phyloP scores from a whole-genome alignment of 2,329 filamentous ascomycete genomes.

The Cytospora piceicola region DNA sequence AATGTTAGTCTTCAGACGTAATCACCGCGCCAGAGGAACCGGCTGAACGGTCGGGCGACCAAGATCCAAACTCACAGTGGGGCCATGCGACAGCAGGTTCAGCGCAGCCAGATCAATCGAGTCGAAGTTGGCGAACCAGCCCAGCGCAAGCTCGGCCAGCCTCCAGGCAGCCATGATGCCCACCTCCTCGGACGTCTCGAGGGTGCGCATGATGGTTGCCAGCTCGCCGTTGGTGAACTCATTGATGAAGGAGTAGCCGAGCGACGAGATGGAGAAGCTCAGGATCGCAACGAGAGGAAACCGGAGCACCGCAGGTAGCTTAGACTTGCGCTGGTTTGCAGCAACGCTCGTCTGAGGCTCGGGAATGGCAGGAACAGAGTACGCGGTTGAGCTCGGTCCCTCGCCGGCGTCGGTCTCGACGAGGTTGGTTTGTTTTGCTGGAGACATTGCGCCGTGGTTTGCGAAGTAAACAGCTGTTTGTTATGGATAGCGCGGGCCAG shows the following conservation, averaged over 20 bases:
- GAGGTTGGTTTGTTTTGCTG: constrained; percentile 13
- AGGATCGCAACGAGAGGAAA: constrained; percentile 58
- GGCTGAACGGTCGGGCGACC: not conserved
- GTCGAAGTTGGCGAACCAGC: constrained; percentile 76
- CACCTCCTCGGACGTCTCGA: constrained; percentile 66
- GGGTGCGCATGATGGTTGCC: constrained; percentile 65
- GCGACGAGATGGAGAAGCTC: constrained; percentile 64
- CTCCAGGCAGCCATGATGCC: constrained; percentile 57
- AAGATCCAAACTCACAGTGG: constrained; percentile 60
- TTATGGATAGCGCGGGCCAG: not conserved
- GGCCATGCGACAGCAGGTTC: constrained; percentile 73
- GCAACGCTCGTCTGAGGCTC: constrained; percentile 8
- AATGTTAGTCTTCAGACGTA: constrained; percentile 28
- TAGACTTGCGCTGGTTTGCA: constrained; percentile 34
- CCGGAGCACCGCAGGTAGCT: constrained; percentile 49
- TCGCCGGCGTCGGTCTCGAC: constrained; percentile 22
- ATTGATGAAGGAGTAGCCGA: constrained; percentile 66
- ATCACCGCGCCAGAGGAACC: not conserved
- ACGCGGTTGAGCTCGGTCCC: constrained; percentile 15
- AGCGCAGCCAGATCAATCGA: constrained; percentile 70
- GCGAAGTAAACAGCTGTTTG: not conserved
- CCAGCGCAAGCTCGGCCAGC: constrained; percentile 70
- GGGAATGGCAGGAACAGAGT: constrained; percentile 5
- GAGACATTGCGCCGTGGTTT: constrained; percentile 25
- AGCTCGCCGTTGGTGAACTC: constrained; percentile 68